Evolutionary conservation across 2,329 filamentous ascomycete species (phyloP), one percentile per base, ranked within the genome.

Genomic region (Lasiodiplodia citricola): DNA sequence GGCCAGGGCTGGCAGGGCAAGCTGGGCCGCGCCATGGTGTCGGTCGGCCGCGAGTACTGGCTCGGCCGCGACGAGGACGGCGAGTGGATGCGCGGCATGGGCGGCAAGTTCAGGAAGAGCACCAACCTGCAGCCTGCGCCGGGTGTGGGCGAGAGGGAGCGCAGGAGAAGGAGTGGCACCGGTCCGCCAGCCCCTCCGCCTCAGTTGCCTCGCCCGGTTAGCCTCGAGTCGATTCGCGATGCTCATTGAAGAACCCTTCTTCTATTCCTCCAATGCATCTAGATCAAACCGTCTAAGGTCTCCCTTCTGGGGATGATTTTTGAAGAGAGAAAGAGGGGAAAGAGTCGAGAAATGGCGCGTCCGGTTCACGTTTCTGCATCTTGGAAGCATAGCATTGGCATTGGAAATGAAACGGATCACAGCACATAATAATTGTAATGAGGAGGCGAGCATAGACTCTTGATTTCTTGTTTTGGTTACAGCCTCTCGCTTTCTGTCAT

Each of bases 1-100:
- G 93, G 93, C 13, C 86, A 91, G 70, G 94, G 94, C 21, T 94
- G 92, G 88, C 87, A 87, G 78, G 94, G 94, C 41, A 90, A 88
- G 74, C 75, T 96, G 13, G 94, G 94, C n/a, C 87, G 94, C 64
- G 76, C 87, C 38, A 92, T 97, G 92, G 85, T 97, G 35, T 86
- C 86, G 11, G 84, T 93, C 28, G 91, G 91, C 50, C 87, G 87
- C 72, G 86, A 85, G 68, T 97, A 96, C 82, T 97, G 94, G 94
- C 83, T 97, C 18, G 92, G 91, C 70, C 88, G 88, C 64, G 82
- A 88, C 68, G 87, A 85, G 70, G 84, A 87, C 69, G 80, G 90
- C 60, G 88, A 89, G 70, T 96, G 92, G 92, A 86, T 90, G 75
- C 85, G 87, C 57, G 87, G 85, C 11, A 83, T 90, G 72, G 84